Conservation (phyloP, 495 filamentous ascomycete genomes). For the Friedmanniomyces endolithicus region DNA sequence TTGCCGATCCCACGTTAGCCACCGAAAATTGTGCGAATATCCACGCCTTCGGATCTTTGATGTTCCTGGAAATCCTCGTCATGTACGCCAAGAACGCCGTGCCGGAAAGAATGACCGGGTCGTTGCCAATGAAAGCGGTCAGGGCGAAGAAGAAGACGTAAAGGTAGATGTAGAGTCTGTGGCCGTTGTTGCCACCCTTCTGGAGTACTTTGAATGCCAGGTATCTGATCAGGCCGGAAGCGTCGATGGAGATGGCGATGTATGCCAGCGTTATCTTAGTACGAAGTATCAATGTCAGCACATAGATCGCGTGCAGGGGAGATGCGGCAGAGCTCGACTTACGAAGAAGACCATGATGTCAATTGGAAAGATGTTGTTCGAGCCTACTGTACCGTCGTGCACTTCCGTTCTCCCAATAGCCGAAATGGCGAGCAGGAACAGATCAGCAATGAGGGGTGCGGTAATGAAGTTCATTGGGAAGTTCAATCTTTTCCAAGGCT, state of each 20-base stretch:
- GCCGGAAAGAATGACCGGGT: constrained; percentile 56
- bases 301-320: neutral
- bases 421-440: constrained; percentile 50
- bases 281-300: neutral
- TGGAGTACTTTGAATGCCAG: constrained; percentile 57
- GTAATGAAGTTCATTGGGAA: constrained; percentile 58
- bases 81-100: constrained; percentile 61
- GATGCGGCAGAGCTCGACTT: constrained; percentile 12
- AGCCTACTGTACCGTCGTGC: constrained; percentile 47
- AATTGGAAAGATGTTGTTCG: constrained; percentile 46
- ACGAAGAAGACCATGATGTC: constrained; percentile 60
- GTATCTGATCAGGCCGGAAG: constrained; percentile 52
- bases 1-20: constrained; percentile 55
- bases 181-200: constrained; percentile 46
- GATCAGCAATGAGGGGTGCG: constrained; percentile 49
- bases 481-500: constrained; percentile 21
- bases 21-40: constrained; percentile 56
- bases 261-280: constrained; percentile 43
- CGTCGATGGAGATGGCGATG: constrained; percentile 62
- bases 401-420: constrained; percentile 52
- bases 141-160: constrained; percentile 55
- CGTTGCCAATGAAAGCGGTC: constrained; percentile 55
- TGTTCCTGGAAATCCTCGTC: constrained; percentile 57
- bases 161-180: constrained; percentile 53
- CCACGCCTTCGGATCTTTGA: constrained; percentile 52